Evolutionary conservation across 345 rosid species (phyloP).

Genomic region (Linum tenue): DNA sequence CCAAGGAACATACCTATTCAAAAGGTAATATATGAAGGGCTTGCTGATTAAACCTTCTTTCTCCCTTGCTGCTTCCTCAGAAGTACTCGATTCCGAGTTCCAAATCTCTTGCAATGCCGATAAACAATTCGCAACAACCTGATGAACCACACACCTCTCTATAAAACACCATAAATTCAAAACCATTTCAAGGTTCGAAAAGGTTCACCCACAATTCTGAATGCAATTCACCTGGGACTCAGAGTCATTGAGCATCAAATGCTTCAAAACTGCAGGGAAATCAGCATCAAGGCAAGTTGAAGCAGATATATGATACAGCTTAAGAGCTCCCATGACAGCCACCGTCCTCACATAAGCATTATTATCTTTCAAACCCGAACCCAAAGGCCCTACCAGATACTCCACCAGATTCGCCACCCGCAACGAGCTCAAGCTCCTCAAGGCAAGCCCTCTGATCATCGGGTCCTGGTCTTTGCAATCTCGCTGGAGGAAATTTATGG

Average conservation of each 20-base stretch:
- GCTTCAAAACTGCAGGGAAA: constrained; percentile 68
- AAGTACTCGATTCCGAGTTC: constrained; percentile 70
- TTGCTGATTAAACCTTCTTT: constrained; percentile 76
- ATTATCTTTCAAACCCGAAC: constrained; percentile 64
- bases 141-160: constrained; percentile 9
- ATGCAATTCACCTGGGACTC: constrained; percentile 61
- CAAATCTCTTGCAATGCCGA: constrained; percentile 93
- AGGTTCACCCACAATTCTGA: background rate
- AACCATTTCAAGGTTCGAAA: background rate
- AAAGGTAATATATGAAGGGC: constrained; percentile 54
- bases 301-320: constrained; percentile 84
- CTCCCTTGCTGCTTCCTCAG: constrained; percentile 85
- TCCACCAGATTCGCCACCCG: constrained; percentile 88
- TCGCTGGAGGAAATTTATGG: constrained; percentile 91
- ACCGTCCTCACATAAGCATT: constrained; percentile 83
- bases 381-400: constrained; percentile 93
- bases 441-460: constrained; percentile 91
- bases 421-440: constrained; percentile 82
- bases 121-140: constrained; percentile 93
- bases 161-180: background rate
- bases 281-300: constrained; percentile 79
- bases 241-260: constrained; percentile 74
- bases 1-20: constrained; percentile 56
- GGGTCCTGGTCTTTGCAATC: constrained; percentile 97
- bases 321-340: constrained; percentile 82